phyloP scores from a whole-genome alignment of 345 rosid genomes.

The Durio zibethinus region DNA sequence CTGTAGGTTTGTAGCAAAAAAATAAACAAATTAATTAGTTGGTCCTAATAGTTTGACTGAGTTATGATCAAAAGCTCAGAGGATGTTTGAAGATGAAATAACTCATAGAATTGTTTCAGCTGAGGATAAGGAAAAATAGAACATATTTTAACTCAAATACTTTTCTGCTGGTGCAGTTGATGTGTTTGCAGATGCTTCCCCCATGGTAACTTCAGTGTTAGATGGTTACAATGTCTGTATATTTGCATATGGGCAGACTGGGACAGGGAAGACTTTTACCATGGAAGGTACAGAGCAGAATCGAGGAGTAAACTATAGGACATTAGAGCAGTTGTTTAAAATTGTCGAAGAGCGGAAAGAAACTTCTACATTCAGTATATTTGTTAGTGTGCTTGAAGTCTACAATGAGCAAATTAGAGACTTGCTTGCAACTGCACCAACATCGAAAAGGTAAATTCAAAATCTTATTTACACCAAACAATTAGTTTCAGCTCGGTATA shows the following conservation, averaged over 20 bases:
- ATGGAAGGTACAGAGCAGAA: constrained; percentile 49
- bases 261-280: constrained; percentile 54
- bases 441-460: constrained; percentile 41
- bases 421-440: constrained; percentile 38
- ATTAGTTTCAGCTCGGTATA: not conserved
- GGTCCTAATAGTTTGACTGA: not conserved
- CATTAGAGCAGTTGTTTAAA: constrained; percentile 43
- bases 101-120: not conserved
- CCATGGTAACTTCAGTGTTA: constrained; percentile 44
- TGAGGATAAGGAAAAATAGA: not conserved
- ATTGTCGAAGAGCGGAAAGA: constrained; percentile 37
- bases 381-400: constrained; percentile 53
- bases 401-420: constrained; percentile 54
- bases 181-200: constrained; percentile 40
- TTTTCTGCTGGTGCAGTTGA: not conserved
- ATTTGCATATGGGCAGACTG: constrained; percentile 58
- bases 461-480: not conserved
- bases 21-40: not conserved
- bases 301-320: constrained; percentile 52
- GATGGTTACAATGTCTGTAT: constrained; percentile 57
- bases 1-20: not conserved
- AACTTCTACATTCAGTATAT: constrained; percentile 29
- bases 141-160: no score
- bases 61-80: not conserved
- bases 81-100: not conserved